Conservation (phyloP, 148 eudicot species). For the Linanthus parryae region DNA sequence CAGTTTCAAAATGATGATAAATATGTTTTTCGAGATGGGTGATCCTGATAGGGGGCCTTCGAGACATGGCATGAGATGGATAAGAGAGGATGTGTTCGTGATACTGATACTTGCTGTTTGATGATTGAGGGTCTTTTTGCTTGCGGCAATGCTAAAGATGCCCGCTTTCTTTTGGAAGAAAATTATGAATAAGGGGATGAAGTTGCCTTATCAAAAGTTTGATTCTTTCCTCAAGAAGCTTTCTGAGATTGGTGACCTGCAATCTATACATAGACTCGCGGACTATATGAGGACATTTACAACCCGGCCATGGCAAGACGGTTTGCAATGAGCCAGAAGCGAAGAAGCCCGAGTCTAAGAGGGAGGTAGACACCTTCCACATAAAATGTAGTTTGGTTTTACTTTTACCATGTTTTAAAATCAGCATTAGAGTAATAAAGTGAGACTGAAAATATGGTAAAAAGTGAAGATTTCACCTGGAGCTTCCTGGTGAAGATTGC, state of each 20-base stretch:
- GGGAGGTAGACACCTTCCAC: too few relatives aligned
- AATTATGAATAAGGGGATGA: constrained; percentile 53
- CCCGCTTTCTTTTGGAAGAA: constrained; percentile 68
- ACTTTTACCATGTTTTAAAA: too few relatives aligned
- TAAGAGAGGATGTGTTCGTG: constrained; percentile 47
- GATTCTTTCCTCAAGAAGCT: constrained; percentile 67
- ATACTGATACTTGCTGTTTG: constrained; percentile 59
- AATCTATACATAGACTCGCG: constrained; percentile 64
- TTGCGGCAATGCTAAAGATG: constrained; percentile 40
- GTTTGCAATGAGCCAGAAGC: constrained; percentile 59
- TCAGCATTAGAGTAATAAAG: too few relatives aligned
- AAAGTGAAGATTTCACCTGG: too few relatives aligned
- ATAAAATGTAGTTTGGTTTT: too few relatives aligned
- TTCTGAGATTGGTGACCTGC: constrained; percentile 68
- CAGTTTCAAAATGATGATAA: constrained; percentile 71
- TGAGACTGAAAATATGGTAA: too few relatives aligned
- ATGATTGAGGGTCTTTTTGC: constrained; percentile 93
- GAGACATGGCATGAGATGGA: constrained; percentile 83
- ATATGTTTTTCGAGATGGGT: constrained; percentile 63
- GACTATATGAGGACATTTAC: constrained; percentile 81
- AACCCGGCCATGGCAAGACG: constrained; percentile 91
- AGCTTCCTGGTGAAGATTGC: too few relatives aligned
- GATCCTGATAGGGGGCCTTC: constrained; percentile 74
- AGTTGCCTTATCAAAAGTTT: constrained; percentile 66
- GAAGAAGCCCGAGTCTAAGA: constrained; percentile 66